Conservation (phyloP, 352 stramenopile genomes). For the Pythium phragmiticola region DNA sequence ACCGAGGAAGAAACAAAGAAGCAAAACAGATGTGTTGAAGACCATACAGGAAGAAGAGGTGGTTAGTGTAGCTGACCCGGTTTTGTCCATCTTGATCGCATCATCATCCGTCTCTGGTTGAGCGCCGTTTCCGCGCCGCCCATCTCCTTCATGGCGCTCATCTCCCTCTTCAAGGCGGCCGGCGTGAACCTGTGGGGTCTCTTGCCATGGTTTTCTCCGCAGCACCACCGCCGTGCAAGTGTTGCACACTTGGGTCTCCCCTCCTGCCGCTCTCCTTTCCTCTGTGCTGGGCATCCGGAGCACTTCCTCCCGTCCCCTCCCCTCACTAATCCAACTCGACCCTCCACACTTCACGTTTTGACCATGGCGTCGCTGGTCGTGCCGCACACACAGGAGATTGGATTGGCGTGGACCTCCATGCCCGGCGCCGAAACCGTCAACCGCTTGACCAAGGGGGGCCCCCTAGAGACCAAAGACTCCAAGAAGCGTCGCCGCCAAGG, state of each 20-base stretch:
- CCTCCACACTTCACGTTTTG: slow-evolving; percentile 9
- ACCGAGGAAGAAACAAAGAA: neutral
- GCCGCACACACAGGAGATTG: slow-evolving; percentile 15
- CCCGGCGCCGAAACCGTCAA: slow-evolving; percentile 2
- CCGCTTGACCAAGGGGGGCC: neutral
- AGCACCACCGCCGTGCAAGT: neutral
- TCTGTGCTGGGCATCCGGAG: too few relatives aligned
- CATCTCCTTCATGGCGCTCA: slow-evolving; percentile 1
- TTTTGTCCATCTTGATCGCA: neutral
- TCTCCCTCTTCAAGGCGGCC: neutral
- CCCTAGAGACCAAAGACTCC: slow-evolving; percentile 3
- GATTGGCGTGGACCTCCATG: slow-evolving; percentile 15
- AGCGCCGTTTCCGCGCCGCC: neutral
- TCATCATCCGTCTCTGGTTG: slow-evolving; percentile 7
- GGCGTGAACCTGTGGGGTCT: too few relatives aligned
- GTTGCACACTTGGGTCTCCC: neutral
- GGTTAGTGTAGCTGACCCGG: neutral
- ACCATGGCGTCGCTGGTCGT: slow-evolving; percentile 21
- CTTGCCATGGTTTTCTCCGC: too few relatives aligned
- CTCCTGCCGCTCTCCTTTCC: too few relatives aligned
- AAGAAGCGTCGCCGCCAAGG: slow-evolving; percentile 12
- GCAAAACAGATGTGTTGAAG: slow-evolving; percentile 9
- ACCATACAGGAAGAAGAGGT: neutral
- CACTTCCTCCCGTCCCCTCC: too few relatives aligned
- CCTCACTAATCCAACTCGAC: too few relatives aligned